Conservation (phyloP, 2,329 filamentous ascomycete genomes). For the Cladosporium sp. region DNA sequence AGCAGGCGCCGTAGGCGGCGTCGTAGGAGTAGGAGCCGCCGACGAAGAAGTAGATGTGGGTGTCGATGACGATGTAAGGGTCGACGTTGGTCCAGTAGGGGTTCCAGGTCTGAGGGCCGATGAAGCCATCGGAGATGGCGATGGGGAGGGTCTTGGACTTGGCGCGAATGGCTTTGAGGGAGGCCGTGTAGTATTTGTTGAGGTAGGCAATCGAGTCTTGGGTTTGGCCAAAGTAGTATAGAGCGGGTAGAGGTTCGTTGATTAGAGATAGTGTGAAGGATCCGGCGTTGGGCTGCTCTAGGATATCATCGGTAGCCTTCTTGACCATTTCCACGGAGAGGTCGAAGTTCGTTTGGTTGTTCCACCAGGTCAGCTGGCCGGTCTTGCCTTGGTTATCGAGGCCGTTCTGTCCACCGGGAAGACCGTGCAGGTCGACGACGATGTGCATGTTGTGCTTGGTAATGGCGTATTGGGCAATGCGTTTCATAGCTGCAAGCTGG, state of each 20-base stretch:
- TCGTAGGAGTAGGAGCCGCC: slow-evolving; percentile 3
- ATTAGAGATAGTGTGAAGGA: slow-evolving; percentile 19
- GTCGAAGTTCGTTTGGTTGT: slow-evolving; percentile 35
- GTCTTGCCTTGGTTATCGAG: slow-evolving; percentile 22
- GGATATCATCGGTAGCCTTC: slow-evolving; percentile 18
- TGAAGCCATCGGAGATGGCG: neutral
- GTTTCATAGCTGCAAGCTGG: slow-evolving; percentile 26
- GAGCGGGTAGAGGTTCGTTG: slow-evolving; percentile 17
- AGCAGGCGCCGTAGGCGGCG: slow-evolving; percentile 20
- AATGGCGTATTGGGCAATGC: slow-evolving; percentile 38
- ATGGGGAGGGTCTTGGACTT: neutral
- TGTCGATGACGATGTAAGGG: slow-evolving; percentile 29
- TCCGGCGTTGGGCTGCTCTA: slow-evolving; percentile 13
- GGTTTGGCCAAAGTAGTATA: neutral
- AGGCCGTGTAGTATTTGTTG: slow-evolving; percentile 1
- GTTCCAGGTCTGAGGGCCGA: neutral
- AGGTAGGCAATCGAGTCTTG: neutral
- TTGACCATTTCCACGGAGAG: slow-evolving; percentile 21
- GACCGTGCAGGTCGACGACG: slow-evolving; percentile 33
- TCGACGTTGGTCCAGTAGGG: neutral
- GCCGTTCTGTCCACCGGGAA: slow-evolving; percentile 33
- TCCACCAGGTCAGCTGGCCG: slow-evolving; percentile 36
- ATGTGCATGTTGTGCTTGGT: slow-evolving; percentile 36
- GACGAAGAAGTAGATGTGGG: slow-evolving; percentile 33
- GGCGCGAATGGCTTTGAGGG: neutral